A percentile compares a stretch with the other conserved stretches of the same genome.
Evolutionary conservation across 2,329 filamentous ascomycete genomes (phyloP).

Genomic region (Knufia petricola): DNA sequence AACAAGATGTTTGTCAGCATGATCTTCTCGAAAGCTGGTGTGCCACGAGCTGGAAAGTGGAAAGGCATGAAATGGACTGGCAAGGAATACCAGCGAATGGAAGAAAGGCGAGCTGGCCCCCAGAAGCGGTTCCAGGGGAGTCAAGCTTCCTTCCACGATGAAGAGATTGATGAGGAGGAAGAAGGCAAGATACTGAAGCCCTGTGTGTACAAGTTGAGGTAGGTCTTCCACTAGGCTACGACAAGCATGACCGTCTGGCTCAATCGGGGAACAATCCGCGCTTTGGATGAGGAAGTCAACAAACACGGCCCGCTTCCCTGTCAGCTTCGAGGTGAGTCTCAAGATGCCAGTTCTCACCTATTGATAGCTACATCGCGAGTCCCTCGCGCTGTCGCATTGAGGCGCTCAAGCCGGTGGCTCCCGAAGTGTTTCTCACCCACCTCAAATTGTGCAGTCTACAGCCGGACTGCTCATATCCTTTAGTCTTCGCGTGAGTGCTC

Average conservation of each 20-base stretch:
- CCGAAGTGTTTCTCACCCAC: too few relatives aligned
- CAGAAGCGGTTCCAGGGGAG: constrained; percentile 34
- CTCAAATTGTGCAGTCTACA: too few relatives aligned
- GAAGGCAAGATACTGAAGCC: constrained; percentile 75
- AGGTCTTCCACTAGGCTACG: not conserved
- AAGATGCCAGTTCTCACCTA: too few relatives aligned
- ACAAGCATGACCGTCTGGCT: not conserved
- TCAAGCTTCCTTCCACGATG: constrained; percentile 49
- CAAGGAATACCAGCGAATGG: constrained; percentile 26
- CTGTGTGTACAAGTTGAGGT: constrained; percentile 69
- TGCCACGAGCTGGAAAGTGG: constrained; percentile 67
- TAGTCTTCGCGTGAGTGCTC: too few relatives aligned
- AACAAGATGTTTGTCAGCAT: constrained; percentile 99
- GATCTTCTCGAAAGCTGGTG: constrained; percentile 79
- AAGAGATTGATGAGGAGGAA: constrained; percentile 47
- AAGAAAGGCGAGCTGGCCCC: constrained; percentile 21
- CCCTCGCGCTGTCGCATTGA: too few relatives aligned
- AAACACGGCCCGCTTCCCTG: too few relatives aligned
- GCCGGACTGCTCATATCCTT: too few relatives aligned
- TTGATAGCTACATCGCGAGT: too few relatives aligned
- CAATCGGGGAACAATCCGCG: not conserved
- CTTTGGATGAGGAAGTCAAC: too few relatives aligned
- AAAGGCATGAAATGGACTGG: constrained; percentile 33
- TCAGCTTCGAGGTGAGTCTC: too few relatives aligned
- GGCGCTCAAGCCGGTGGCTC: too few relatives aligned